Conservation (phyloP, 1,139 yeast genomes). For the Yamadazyma friedrichii region DNA sequence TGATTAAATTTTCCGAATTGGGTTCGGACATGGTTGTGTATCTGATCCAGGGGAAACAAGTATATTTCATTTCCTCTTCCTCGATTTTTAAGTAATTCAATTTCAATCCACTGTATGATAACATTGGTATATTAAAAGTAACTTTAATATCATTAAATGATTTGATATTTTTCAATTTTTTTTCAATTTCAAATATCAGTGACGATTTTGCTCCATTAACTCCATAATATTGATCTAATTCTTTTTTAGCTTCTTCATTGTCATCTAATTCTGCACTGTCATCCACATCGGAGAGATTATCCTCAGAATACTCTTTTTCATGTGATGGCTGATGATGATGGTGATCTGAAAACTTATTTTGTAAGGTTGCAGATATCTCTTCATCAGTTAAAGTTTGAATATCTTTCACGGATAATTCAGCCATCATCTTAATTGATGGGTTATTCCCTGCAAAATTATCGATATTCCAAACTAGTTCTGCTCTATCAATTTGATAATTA, state of each 20-base stretch:
- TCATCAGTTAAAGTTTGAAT: conserved; percentile 9
- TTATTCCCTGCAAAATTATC: conserved; percentile 53
- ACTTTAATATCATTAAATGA: conserved; percentile 29
- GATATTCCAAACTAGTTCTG: conserved; percentile 61
- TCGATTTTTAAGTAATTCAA: conserved; percentile 38
- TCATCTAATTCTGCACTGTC: conserved; percentile 10
- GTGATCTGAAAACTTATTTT: conserved; percentile 5
- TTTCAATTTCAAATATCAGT: conserved; percentile 22
- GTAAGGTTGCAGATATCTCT: conserved; percentile 10
- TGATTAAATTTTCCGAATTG: conserved; percentile 2
- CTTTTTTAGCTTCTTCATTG: conserved; percentile 21
- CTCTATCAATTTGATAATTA: conserved; percentile 40
- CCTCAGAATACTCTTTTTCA: not conserved
- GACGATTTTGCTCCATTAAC: conserved; percentile 35
- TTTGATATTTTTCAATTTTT: conserved; percentile 12
- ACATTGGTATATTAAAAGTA: conserved; percentile 39
- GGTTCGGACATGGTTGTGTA: conserved; percentile 33
- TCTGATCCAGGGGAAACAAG: conserved; percentile 50
- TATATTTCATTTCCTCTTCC: conserved; percentile 43
- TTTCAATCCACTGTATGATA: conserved; percentile 43
- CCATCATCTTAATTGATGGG: conserved; percentile 41
- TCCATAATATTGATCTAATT: conserved; percentile 43
- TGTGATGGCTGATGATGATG: not conserved
- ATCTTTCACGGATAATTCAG: conserved; percentile 30
- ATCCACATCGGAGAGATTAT: conserved; percentile 3